Percentiles rank a stretch among this genome's conserved stretches.
Evolutionary conservation across 345 rosid genomes (phyloP).

Genomic region (Erodium maritimum): DNA sequence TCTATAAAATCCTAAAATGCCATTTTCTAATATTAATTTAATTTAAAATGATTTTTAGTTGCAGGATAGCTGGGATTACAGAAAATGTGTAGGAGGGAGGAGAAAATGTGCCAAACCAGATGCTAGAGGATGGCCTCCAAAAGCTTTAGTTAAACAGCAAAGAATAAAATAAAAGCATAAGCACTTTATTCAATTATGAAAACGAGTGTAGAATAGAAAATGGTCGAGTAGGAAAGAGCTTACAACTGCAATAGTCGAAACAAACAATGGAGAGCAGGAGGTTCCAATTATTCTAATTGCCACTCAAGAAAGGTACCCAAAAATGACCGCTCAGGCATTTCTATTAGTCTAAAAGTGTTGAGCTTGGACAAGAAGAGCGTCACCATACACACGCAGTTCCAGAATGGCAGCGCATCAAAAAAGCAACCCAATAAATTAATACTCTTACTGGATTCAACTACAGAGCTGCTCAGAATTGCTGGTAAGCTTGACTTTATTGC

Average conservation of each 20-base stretch:
- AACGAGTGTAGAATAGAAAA: conserved; percentile 44
- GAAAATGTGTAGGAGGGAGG: conserved; percentile 46
- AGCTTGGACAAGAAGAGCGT: conserved; percentile 46
- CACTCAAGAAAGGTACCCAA: conserved; percentile 15
- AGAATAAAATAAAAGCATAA: conserved; percentile 39
- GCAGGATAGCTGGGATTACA: conserved; percentile 47
- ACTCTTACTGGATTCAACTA: conserved; percentile 62
- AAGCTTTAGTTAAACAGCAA: conserved; percentile 38
- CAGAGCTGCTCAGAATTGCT: conserved; percentile 65
- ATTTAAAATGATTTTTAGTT: conserved; percentile 9
- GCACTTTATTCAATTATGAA: conserved; percentile 35
- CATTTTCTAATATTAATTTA: conserved; percentile 5
- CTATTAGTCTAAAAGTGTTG: conserved; percentile 14
- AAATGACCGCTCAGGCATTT: conserved; percentile 21
- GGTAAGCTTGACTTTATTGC: conserved; percentile 40
- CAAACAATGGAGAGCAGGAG: conserved; percentile 13
- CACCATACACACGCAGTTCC: conserved; percentile 54
- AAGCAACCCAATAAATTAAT: conserved; percentile 43
- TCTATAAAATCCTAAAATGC: neutral
- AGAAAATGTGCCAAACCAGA: conserved; percentile 34
- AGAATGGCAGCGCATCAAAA: conserved; percentile 18
- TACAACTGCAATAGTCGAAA: conserved; percentile 14
- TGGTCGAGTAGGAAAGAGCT: conserved; percentile 20
- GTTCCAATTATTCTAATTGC: conserved; percentile 13
- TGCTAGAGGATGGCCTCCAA: conserved; percentile 36